Conservation (phyloP, 345 rosid species). For the Eucalyptus lansdowneana region DNA sequence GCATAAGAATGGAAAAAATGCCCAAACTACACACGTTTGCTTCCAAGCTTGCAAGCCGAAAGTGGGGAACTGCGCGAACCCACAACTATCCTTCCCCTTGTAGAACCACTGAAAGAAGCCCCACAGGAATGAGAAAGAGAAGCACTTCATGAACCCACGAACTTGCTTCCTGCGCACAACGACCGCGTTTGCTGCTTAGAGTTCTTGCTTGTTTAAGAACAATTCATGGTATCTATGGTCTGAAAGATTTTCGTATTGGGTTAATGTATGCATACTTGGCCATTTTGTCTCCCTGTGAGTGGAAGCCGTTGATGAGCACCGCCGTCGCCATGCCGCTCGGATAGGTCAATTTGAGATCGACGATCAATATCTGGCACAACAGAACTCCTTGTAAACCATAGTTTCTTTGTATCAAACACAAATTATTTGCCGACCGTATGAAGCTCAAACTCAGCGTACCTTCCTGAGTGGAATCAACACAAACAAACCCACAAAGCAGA, state of each 20-base stretch:
- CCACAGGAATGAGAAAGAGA: conserved; percentile 81
- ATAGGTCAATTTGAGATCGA: conserved; percentile 73
- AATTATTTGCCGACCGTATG: background rate
- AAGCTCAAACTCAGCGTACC: conserved; percentile 7
- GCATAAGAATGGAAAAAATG: background rate
- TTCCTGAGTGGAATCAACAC: conserved; percentile 90
- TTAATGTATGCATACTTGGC: conserved; percentile 23
- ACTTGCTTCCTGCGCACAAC: conserved; percentile 55
- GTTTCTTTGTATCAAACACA: background rate
- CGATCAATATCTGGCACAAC: conserved; percentile 47
- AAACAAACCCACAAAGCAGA: conserved; percentile 91
- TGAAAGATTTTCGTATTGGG: background rate
- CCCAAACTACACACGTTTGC: conserved; percentile 38
- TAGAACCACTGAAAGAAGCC: conserved; percentile 91
- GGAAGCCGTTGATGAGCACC: conserved; percentile 95
- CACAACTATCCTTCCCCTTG: conserved; percentile 50
- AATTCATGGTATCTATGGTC: background rate
- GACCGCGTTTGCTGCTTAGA: background rate
- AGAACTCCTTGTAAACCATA: background rate
- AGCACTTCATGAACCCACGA: conserved; percentile 57
- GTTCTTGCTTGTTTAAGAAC: background rate
- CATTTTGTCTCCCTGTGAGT: conserved; percentile 59
- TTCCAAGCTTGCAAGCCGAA: conserved; percentile 83
- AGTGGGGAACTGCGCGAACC: conserved; percentile 78
- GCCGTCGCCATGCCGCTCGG: conserved; percentile 96